Evolutionary conservation across 352 stramenopile species (phyloP).

Genomic region (Phytophthora kernoviae): DNA sequence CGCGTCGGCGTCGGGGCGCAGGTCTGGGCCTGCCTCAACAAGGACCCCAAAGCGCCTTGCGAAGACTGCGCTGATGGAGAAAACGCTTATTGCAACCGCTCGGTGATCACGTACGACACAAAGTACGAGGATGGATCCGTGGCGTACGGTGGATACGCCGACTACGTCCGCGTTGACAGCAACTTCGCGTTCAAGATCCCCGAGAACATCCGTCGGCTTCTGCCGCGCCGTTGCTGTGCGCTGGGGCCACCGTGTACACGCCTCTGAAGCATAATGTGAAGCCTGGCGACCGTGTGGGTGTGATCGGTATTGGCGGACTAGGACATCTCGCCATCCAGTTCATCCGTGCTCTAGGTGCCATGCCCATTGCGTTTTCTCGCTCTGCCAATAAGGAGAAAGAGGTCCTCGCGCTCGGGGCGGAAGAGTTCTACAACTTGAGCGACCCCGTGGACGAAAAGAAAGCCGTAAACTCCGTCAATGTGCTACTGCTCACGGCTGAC

Average conservation of each 20-base stretch:
- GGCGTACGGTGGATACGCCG: slow-evolving; percentile 18
- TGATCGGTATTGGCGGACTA: slow-evolving; percentile 1
- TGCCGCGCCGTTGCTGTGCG: background rate
- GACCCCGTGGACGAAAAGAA: background rate
- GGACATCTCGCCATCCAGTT: slow-evolving; percentile 1
- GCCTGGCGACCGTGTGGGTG: slow-evolving; percentile 1
- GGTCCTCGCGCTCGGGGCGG: background rate
- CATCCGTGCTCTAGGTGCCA: background rate
- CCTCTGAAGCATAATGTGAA: background rate
- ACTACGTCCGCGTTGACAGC: slow-evolving; percentile 1
- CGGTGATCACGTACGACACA: slow-evolving; percentile 49
- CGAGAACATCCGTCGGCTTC: slow-evolving; percentile 1
- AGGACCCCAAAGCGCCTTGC: background rate
- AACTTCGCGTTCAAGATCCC: slow-evolving; percentile 4
- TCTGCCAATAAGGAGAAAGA: slow-evolving; percentile 1
- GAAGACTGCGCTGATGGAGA: slow-evolving; percentile 1
- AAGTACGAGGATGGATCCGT: slow-evolving; percentile 37
- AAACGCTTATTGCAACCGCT: slow-evolving; percentile 41
- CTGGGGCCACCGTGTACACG: background rate
- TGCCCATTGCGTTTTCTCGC: background rate
- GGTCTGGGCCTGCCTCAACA: background rate
- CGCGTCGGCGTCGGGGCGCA: slow-evolving; percentile 1
- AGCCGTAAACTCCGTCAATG: slow-evolving; percentile 1
- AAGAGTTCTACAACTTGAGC: slow-evolving; percentile 3
- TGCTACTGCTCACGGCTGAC: background rate